Conservation (phyloP, 202 grass and related monocot species). For the Zoysia matrella region DNA sequence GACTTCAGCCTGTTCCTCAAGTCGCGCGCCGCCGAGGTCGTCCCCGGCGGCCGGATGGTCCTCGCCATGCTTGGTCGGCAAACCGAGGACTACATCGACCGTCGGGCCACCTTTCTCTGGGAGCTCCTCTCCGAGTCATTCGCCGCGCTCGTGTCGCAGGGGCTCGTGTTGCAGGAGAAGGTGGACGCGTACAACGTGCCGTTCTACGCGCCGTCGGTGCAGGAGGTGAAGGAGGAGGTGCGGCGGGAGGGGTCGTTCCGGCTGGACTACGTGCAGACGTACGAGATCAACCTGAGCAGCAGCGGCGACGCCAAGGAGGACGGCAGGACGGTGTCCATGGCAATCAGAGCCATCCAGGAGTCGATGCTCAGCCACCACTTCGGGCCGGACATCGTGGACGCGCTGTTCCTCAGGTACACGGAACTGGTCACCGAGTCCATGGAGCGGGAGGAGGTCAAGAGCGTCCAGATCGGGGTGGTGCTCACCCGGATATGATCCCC, state of each 20-base stretch:
- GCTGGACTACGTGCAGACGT: conserved; percentile 72
- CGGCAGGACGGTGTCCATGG: conserved; percentile 72
- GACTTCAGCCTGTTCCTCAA: conserved; percentile 85
- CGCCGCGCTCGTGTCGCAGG: conserved; percentile 70
- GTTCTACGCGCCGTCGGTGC: conserved; percentile 80
- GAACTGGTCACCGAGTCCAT: conserved; percentile 76
- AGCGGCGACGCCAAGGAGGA: conserved; percentile 87
- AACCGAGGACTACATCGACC: conserved; percentile 47
- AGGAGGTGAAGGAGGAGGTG: conserved; percentile 86
- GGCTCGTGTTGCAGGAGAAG: conserved; percentile 65
- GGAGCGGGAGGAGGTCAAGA: conserved; percentile 77
- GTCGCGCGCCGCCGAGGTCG: conserved; percentile 77
- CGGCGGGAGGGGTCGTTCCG: conserved; percentile 77
- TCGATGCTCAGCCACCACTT: conserved; percentile 96
- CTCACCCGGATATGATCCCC: too few species aligned
- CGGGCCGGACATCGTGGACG: conserved; percentile 65
- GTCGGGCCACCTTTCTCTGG: conserved; percentile 71
- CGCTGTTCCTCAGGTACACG: conserved; percentile 69
- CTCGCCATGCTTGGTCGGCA: conserved; percentile 82
- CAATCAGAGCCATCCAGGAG: conserved; percentile 92
- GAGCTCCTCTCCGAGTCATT: conserved; percentile 89
- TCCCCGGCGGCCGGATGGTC: conserved; percentile 71
- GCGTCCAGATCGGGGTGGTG: conserved; percentile 56
- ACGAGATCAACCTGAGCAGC: conserved; percentile 74
- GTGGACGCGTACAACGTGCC: conserved; percentile 88